These are phyloP conservation scores for Naganishia kalamii DNA, from an alignment of 768 basidiomycete genomes.

Conservation along the genomic window DNA sequence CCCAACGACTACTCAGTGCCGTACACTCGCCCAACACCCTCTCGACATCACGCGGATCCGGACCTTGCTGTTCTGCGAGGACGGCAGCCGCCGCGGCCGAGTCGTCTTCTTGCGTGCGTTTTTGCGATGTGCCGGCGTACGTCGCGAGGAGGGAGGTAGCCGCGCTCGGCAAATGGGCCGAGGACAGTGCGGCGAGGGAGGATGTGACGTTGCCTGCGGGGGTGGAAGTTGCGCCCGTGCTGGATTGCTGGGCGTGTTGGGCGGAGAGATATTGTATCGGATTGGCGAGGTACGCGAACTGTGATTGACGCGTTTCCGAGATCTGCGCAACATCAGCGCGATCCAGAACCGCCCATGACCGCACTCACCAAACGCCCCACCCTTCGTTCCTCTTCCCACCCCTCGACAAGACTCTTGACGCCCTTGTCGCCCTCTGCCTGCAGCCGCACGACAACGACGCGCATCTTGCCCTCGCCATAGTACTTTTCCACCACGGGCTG, in stretches of 20 bases:
- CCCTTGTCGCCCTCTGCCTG: slow-evolving; percentile 82
- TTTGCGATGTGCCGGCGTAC: slow-evolving; percentile 32
- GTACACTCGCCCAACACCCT: slow-evolving; percentile 79
- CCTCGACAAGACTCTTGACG: slow-evolving; percentile 63
- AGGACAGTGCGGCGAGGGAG: slow-evolving; percentile 29
- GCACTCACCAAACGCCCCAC: slow-evolving; percentile 56
- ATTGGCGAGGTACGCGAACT: slow-evolving; percentile 36
- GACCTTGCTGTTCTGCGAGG: slow-evolving; percentile 32
- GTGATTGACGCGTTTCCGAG: slow-evolving; percentile 44
- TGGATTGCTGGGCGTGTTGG: not conserved
- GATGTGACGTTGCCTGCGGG: slow-evolving; percentile 32
- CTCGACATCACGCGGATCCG: slow-evolving; percentile 88
- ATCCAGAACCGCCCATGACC: not conserved
- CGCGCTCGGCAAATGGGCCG: slow-evolving; percentile 32
- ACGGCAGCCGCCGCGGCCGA: slow-evolving; percentile 27
- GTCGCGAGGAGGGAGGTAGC: slow-evolving; percentile 37
- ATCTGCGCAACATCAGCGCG: slow-evolving; percentile 34
- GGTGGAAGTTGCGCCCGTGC: not conserved
- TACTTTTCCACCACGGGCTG: slow-evolving; percentile 97
- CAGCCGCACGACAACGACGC: slow-evolving; percentile 62
- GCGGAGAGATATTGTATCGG: slow-evolving; percentile 25
- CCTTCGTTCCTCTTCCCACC: slow-evolving; percentile 86
- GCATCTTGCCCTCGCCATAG: slow-evolving; percentile 85
- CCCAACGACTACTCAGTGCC: slow-evolving; percentile 87
- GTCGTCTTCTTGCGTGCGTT: slow-evolving; percentile 43